phyloP scores from a whole-genome alignment of 192 early-diverging fungal genomes.

The Mortierella claussenii region DNA sequence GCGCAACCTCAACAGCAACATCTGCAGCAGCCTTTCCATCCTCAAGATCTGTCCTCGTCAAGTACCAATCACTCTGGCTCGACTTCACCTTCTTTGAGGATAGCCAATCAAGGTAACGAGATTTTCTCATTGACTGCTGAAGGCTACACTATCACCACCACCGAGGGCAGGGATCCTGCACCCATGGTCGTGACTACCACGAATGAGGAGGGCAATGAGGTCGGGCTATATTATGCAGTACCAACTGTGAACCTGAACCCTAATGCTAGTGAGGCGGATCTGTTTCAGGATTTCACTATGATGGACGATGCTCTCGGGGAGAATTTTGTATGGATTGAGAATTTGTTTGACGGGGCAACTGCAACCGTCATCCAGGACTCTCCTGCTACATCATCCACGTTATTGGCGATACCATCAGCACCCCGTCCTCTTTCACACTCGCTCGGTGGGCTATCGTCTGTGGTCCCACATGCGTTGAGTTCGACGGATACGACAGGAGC shows the following conservation, averaged over 20 bases:
- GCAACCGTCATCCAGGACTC: too few relatives aligned
- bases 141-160: too few relatives aligned
- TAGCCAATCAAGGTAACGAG: not conserved
- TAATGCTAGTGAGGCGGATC: conserved; percentile 30
- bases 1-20: conserved; percentile 14
- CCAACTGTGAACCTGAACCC: conserved; percentile 47
- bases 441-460: not conserved
- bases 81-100: conserved; percentile 11
- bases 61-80: conserved; percentile 2
- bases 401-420: too few relatives aligned
- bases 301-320: conserved; percentile 41
- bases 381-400: too few relatives aligned
- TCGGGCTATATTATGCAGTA: conserved; percentile 39
- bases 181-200: conserved; percentile 28
- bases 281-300: conserved; percentile 47
- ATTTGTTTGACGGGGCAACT: conserved; percentile 44
- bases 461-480: conserved; percentile 1
- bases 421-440: not conserved
- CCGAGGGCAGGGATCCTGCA: not conserved
- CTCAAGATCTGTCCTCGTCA: conserved; percentile 2
- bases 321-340: conserved; percentile 48
- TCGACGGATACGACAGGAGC: too few relatives aligned
- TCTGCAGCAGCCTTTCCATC: conserved; percentile 17
- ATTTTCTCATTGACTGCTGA: not conserved
- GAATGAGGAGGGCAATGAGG: conserved; percentile 34